These are phyloP conservation scores for Nannochloropsis oceanica DNA, from an alignment of 108 stramenopile genomes.

Conservation along the genomic window DNA sequence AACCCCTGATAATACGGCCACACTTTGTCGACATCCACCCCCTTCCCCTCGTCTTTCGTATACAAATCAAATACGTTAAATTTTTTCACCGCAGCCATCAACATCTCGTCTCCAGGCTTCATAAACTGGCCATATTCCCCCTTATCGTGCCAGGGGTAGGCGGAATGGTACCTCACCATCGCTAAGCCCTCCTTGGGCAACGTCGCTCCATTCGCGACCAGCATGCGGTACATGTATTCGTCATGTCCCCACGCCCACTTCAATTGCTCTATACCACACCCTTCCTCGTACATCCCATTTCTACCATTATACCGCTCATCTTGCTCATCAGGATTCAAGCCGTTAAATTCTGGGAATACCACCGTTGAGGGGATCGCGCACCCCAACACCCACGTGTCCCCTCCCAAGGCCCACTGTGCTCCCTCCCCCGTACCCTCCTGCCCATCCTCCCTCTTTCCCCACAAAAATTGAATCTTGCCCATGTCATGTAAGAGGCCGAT, in stretches of 20 bases:
- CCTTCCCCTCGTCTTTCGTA: slow-evolving; percentile 53
- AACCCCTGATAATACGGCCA: slow-evolving; percentile 53
- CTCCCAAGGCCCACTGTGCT: slow-evolving; percentile 62
- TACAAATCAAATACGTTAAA: slow-evolving; percentile 62
- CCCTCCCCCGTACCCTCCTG: slow-evolving; percentile 48
- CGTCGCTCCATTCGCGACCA: slow-evolving; percentile 45
- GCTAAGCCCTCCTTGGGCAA: slow-evolving; percentile 54
- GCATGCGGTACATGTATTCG: slow-evolving; percentile 68
- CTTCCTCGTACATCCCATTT: slow-evolving; percentile 48
- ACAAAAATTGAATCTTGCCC: slow-evolving; percentile 67
- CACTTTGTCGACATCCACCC: slow-evolving; percentile 43
- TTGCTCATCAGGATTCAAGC: slow-evolving; percentile 53
- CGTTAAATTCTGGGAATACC: slow-evolving; percentile 57
- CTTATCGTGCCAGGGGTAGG: slow-evolving; percentile 55
- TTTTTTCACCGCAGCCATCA: slow-evolving; percentile 48
- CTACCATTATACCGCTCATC: slow-evolving; percentile 44
- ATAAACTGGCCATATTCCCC: slow-evolving; percentile 51
- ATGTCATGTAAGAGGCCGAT: slow-evolving; percentile 59
- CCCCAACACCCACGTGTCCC: slow-evolving; percentile 62
- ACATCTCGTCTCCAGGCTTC: slow-evolving; percentile 45
- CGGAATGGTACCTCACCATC: slow-evolving; percentile 60
- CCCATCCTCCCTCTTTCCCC: slow-evolving; percentile 35
- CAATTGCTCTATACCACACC: slow-evolving; percentile 52
- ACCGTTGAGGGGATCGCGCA: slow-evolving; percentile 41
- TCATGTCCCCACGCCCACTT: slow-evolving; percentile 61